A percentile compares a stretch with the other conserved stretches of the same genome.
phyloP scores from a whole-genome alignment of 352 stramenopile genomes.

The Globisporangium abappressorium region DNA sequence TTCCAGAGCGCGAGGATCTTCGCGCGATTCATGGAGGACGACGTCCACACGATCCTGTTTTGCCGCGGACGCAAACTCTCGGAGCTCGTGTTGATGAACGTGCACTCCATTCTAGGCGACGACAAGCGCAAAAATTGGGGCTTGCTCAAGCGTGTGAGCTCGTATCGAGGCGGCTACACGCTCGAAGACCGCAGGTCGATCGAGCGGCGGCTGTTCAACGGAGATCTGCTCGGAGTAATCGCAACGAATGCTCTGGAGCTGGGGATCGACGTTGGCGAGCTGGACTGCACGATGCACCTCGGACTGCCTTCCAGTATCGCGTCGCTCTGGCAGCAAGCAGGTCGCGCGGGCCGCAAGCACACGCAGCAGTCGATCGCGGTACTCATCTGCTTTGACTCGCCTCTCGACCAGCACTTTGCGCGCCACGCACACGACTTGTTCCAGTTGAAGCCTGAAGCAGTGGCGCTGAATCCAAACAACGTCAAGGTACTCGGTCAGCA shows the following conservation, averaged over 20 bases:
- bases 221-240: constrained; percentile 94
- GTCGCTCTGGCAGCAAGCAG: constrained; percentile 96
- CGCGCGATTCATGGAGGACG: constrained; percentile 81
- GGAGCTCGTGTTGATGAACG: constrained; percentile 89
- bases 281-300: constrained; percentile 96
- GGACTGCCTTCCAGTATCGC: constrained; percentile 91
- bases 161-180: constrained; percentile 96
- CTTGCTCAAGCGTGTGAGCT: constrained; percentile 79
- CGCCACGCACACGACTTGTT: constrained; percentile 69
- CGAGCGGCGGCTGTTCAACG: constrained; percentile 93
- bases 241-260: constrained; percentile 97
- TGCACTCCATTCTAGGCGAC: constrained; percentile 63
- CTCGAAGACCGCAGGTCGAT: constrained; percentile 90
- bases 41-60: constrained; percentile 95
- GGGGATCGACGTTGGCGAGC: constrained; percentile 92
- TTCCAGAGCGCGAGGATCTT: constrained; percentile 93
- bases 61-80: constrained; percentile 93
- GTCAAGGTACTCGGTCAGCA: constrained; percentile 88
- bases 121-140: constrained; percentile 32
- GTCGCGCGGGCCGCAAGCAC: constrained; percentile 89
- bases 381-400: constrained; percentile 94
- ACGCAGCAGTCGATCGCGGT: constrained; percentile 84
- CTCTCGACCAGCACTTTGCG: constrained; percentile 92
- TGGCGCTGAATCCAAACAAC: constrained; percentile 86
- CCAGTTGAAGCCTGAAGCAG: constrained; percentile 62